Evolutionary conservation across 2,329 filamentous ascomycete genomes (phyloP), one percentile per base, ranked within the genome.

Genomic region (Fusarium circinatum): DNA sequence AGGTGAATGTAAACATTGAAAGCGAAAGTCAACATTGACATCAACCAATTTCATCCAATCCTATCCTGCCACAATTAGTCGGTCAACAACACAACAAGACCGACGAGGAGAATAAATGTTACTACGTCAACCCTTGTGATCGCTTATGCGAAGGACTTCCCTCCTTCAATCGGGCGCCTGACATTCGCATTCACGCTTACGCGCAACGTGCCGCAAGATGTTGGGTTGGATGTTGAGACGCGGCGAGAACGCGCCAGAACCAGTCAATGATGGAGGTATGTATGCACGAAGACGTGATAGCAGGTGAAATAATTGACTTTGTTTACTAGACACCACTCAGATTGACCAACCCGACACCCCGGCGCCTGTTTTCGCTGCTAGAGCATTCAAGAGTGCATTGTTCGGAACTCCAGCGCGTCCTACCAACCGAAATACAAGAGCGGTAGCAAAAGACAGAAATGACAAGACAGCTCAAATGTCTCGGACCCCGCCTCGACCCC

Each of bases 301-400:
- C 39, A 13, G 17, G 34, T 30, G 8, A 38, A 30, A 14, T 62
- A 14, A 15, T 61, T 75, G 42, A 59, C 55, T 24, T 28, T 15
- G 30, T 13, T 20, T 24, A 18, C 26, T 56, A 85, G 84, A 86
- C 51, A 85, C 76, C 6, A 85, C 85, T 1, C 86, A 87, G 69
- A 75, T 88, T 45, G 90, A 92, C 22, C 84, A 85, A 38, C 90
- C 90, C 44, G 90, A 92, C 75, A 92, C 90, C 22, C 90, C 90
- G 12, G 90, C 89, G 0, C 90, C 90, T 5, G 87, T 92, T 0
- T 92, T 92, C 78, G 90, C 90, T 5, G 90, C 90, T 42, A 87
- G 90, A 67, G 90, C 90, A 11, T 84, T 92, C 77, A 91, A 89
- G 75, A 90, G 86, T 75, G 90, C 89, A 32, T 80, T 92, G 51